These are phyloP conservation scores for Daldinia grandis DNA, from an alignment of 495 filamentous ascomycete genomes.

Conservation along the genomic window DNA sequence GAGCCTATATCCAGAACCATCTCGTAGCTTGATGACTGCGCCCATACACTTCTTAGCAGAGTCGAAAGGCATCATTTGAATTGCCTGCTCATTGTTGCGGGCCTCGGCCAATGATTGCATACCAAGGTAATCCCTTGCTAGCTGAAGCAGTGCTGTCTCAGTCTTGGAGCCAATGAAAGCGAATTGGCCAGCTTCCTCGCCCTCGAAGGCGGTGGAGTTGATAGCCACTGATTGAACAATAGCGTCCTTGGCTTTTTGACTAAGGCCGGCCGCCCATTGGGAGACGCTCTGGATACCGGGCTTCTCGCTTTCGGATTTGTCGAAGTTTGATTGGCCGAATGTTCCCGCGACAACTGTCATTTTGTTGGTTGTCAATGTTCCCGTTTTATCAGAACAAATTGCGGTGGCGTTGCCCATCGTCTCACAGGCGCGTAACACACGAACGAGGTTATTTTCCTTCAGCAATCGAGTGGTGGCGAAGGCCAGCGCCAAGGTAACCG, in stretches of 20 bases:
- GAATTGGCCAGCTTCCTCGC: slow-evolving; percentile 66
- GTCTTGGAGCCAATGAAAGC: slow-evolving; percentile 79
- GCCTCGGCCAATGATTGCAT: slow-evolving; percentile 67
- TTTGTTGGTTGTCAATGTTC: slow-evolving; percentile 79
- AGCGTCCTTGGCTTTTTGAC: slow-evolving; percentile 61
- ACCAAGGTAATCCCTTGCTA: slow-evolving; percentile 69
- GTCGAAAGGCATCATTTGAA: slow-evolving; percentile 74
- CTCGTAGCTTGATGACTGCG: slow-evolving; percentile 62
- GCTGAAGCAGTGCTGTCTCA: slow-evolving; percentile 73
- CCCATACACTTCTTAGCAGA: slow-evolving; percentile 79
- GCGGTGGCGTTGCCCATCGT: slow-evolving; percentile 90
- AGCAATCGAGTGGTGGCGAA: slow-evolving; percentile 83
- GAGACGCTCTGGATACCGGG: slow-evolving; percentile 52
- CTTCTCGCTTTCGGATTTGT: slow-evolving; percentile 52
- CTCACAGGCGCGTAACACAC: slow-evolving; percentile 78
- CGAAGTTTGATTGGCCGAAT: slow-evolving; percentile 67
- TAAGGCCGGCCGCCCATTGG: slow-evolving; percentile 67
- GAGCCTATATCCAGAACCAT: slow-evolving; percentile 63
- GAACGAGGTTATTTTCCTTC: slow-evolving; percentile 83
- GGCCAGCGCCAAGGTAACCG: slow-evolving; percentile 81
- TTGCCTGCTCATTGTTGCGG: slow-evolving; percentile 64
- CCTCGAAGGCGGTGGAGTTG: slow-evolving; percentile 80
- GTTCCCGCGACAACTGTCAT: slow-evolving; percentile 78
- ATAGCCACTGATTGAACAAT: slow-evolving; percentile 71
- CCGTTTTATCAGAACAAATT: slow-evolving; percentile 87